phyloP scores from a whole-genome alignment of 345 rosid genomes.

The Alliaria petiolata region DNA sequence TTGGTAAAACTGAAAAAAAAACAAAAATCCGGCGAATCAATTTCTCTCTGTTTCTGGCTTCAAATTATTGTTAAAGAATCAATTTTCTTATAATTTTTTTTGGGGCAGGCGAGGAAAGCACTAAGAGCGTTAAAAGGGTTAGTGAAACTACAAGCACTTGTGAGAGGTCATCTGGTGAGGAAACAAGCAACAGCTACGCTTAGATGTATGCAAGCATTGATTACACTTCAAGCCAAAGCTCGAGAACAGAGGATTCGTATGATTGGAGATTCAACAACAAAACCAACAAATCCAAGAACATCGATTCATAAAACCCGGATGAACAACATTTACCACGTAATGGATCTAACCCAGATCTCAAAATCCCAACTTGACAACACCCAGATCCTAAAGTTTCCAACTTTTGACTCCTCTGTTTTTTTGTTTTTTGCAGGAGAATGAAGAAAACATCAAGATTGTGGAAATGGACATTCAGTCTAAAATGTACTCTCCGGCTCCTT shows the following conservation, averaged over 20 bases:
- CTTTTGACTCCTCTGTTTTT: slow-evolving; percentile 10
- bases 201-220: slow-evolving; percentile 81
- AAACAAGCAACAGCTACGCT: slow-evolving; percentile 88
- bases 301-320: slow-evolving; percentile 41
- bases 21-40: not conserved
- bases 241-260: slow-evolving; percentile 59
- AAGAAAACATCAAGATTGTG: slow-evolving; percentile 78
- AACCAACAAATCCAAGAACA: slow-evolving; percentile 46
- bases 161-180: slow-evolving; percentile 88
- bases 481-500: slow-evolving; percentile 53
- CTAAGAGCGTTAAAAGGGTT: slow-evolving; percentile 77
- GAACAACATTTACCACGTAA: slow-evolving; percentile 30
- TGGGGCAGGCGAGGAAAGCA: slow-evolving; percentile 81
- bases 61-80: not conserved
- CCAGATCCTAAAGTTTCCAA: slow-evolving; percentile 14
- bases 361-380: slow-evolving; percentile 21
- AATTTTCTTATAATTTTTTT: not conserved
- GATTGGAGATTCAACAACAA: slow-evolving; percentile 43
- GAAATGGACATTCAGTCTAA: slow-evolving; percentile 67
- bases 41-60: not conserved
- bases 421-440: slow-evolving; percentile 46
- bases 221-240: slow-evolving; percentile 76
- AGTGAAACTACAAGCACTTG: slow-evolving; percentile 85
- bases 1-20: slow-evolving; percentile 43
- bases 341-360: slow-evolving; percentile 39